Conservation (phyloP, 129 eudicot species). For the Tagetes erecta region DNA sequence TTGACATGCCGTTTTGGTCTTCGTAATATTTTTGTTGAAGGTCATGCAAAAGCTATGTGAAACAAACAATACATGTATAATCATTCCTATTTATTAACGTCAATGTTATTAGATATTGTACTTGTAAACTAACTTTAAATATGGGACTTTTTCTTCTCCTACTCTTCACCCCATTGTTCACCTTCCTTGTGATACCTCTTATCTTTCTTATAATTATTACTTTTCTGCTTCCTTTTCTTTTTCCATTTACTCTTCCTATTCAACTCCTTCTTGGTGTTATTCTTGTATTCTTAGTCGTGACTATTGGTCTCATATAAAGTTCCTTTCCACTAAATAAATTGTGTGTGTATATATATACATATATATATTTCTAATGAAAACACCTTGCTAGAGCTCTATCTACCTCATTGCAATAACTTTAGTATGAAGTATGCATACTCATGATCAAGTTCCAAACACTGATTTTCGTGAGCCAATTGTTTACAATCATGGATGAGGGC, state of each 20-base stretch:
- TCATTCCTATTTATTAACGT: background rate
- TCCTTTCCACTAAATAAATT: background rate
- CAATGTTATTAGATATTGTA: too few species aligned
- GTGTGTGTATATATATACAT: background rate
- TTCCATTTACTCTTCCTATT: background rate
- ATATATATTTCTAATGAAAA: background rate
- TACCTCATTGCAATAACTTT: too few species aligned
- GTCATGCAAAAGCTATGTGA: background rate
- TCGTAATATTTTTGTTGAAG: background rate
- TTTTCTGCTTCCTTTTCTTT: background rate
- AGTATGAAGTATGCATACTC: too few species aligned
- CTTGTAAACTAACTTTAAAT: background rate
- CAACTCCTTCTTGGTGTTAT: background rate
- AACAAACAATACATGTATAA: background rate
- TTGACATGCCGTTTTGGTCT: too few species aligned
- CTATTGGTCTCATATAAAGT: background rate
- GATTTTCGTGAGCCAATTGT: too few species aligned
- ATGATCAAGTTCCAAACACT: too few species aligned
- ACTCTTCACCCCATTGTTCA: background rate
- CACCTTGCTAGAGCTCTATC: background rate
- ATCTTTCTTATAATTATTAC: background rate
- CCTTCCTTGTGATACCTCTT: background rate
- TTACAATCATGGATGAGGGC: background rate
- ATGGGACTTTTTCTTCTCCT: constrained; percentile 1
- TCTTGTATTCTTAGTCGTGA: background rate